Conservation (phyloP, 2,329 filamentous ascomycete genomes). For the Onygena corvina region DNA sequence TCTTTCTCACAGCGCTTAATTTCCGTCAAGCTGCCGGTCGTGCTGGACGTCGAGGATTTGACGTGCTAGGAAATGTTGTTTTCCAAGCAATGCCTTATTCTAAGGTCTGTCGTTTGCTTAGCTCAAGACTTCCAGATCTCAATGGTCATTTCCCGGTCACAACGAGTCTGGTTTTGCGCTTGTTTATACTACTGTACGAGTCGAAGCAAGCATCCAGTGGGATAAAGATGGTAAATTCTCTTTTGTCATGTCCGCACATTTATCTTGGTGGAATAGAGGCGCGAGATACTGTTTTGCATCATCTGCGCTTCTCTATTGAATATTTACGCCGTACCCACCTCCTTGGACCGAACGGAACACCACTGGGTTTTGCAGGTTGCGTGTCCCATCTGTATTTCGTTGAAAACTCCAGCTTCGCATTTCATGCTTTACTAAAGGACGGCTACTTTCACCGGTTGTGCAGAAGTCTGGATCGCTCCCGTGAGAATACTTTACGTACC, state of each 20-base stretch:
- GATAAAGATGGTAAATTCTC: conserved; percentile 48
- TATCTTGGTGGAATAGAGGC: conserved; percentile 58
- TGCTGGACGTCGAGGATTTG: conserved; percentile 68
- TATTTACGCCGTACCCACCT: conserved; percentile 60
- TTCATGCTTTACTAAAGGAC: conserved; percentile 59
- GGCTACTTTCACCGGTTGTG: conserved; percentile 60
- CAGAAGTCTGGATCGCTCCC: conserved; percentile 30
- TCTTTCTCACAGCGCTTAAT: conserved; percentile 62
- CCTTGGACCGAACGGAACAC: conserved; percentile 47
- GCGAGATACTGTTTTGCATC: conserved; percentile 59
- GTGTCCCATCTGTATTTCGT: conserved; percentile 65
- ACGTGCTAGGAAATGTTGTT: conserved; percentile 68
- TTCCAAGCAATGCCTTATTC: conserved; percentile 54
- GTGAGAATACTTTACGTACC: conserved; percentile 42
- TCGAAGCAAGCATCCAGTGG: conserved; percentile 54
- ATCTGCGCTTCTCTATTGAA: conserved; percentile 69
- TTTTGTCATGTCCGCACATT: conserved; percentile 57
- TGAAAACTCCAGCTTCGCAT: conserved; percentile 62
- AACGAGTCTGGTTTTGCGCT: conserved; percentile 56
- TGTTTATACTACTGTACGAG: conserved; percentile 55
- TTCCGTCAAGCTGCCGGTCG: conserved; percentile 66
- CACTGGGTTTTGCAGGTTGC: conserved; percentile 59
- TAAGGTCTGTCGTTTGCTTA: conserved; percentile 57
- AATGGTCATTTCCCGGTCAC: conserved; percentile 69
- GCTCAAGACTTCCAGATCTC: conserved; percentile 59